Conservation (phyloP, 495 filamentous ascomycete species). For the Tuber borchii region DNA sequence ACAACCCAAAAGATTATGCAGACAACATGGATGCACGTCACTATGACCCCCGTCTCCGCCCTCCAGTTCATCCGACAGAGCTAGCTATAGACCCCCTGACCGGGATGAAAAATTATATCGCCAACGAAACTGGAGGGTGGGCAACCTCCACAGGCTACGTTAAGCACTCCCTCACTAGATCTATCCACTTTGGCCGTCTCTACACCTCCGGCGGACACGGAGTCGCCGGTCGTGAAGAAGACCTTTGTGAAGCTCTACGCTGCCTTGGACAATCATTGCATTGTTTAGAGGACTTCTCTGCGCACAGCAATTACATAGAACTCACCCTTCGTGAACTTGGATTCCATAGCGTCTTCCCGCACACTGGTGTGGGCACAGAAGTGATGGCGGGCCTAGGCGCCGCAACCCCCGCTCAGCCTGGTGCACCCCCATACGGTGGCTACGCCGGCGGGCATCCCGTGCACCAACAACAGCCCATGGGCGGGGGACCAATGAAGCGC, state of each 20-base stretch:
- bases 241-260: conserved; percentile 82
- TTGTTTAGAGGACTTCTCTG: conserved; percentile 90
- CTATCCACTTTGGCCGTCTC: conserved; percentile 81
- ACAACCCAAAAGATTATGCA: conserved; percentile 84
- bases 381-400: conserved; percentile 44
- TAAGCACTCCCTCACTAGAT: conserved; percentile 70
- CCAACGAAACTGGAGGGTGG: conserved; percentile 67
- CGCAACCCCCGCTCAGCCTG: background rate
- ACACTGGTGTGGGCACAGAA: conserved; percentile 68
- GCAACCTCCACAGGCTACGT: conserved; percentile 88
- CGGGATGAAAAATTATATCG: conserved; percentile 98
- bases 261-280: conserved; percentile 87
- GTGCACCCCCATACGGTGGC: conserved; percentile 16
- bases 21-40: conserved; percentile 79
- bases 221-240: conserved; percentile 65
- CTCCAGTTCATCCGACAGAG: conserved; percentile 65
- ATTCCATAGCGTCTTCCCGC: conserved; percentile 73
- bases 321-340: conserved; percentile 80
- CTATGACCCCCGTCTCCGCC: conserved; percentile 75
- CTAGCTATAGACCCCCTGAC: conserved; percentile 76
- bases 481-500: conserved; percentile 44
- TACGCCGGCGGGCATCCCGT: conserved; percentile 10
- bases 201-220: conserved; percentile 66
- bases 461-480: background rate
- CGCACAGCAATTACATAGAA: conserved; percentile 92